A percentile compares a stretch with the other conserved stretches of the same genome.
Conservation (phyloP, 305 asterid species). For the Fraxinus xanthoxyloides region DNA sequence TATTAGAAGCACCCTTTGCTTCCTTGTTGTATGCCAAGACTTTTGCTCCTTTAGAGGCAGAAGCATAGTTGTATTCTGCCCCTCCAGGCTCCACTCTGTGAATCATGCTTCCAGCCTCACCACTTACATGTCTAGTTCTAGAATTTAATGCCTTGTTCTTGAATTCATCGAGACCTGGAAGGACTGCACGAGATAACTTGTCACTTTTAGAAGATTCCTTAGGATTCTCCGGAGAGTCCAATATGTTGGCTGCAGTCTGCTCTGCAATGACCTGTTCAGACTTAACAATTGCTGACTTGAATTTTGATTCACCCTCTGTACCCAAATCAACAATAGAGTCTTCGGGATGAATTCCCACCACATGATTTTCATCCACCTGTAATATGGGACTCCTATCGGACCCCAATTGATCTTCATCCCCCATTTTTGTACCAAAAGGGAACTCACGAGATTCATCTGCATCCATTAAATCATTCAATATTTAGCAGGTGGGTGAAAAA, state of each 20-base stretch:
- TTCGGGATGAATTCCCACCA: conserved; percentile 27
- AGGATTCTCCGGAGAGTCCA: conserved; percentile 25
- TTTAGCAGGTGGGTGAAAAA: conserved; percentile 12
- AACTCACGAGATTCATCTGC: conserved; percentile 49
- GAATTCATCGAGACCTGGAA: conserved; percentile 75
- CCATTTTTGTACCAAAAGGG: conserved; percentile 38
- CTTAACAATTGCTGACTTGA: conserved; percentile 20
- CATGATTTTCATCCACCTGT: conserved; percentile 30
- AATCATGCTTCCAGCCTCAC: conserved; percentile 59
- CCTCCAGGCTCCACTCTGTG: conserved; percentile 96
- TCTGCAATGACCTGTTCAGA: conserved; percentile 28
- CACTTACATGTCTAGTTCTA: conserved; percentile 34
- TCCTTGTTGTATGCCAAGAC: conserved; percentile 83
- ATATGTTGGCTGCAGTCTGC: conserved; percentile 36
- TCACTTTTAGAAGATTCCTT: conserved; percentile 42
- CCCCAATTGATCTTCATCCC: conserved; percentile 43
- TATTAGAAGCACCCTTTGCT: conserved; percentile 92
- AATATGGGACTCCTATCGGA: conserved; percentile 28
- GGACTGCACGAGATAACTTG: conserved; percentile 44
- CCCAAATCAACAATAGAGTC: conserved; percentile 20
- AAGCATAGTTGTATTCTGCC: conserved; percentile 83
- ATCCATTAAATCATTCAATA: conserved; percentile 19
- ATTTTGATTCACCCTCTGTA: conserved; percentile 28
- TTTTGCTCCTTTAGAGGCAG: conserved; percentile 94
- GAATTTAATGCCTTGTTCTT: conserved; percentile 72